A percentile compares a stretch with the other conserved stretches of the same genome.
phyloP scores from a whole-genome alignment of 495 filamentous ascomycete genomes.

The Bryoglossum gracile region DNA sequence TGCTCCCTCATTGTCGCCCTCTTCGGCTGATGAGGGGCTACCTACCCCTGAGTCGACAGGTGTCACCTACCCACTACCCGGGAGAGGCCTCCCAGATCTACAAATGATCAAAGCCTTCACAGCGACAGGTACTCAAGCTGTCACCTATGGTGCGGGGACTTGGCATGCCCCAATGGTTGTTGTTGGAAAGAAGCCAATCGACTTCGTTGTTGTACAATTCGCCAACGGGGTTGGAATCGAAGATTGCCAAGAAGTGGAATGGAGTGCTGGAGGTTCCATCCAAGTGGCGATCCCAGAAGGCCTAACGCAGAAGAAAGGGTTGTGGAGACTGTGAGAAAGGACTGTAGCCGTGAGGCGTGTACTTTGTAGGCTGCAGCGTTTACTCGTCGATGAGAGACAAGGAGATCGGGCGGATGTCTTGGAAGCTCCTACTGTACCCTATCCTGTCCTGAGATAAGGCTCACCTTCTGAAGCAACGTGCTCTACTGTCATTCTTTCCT shows the following conservation, averaged over 20 bases:
- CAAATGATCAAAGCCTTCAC: conserved; percentile 65
- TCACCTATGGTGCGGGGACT: conserved; percentile 85
- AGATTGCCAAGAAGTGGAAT: conserved; percentile 78
- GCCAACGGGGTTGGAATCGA: conserved; percentile 76
- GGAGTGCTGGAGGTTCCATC: not conserved
- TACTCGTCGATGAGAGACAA: conserved; percentile 4
- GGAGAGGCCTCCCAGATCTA: conserved; percentile 69
- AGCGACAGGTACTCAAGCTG: conserved; percentile 70
- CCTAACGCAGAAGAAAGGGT: not conserved
- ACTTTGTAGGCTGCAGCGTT: too few species aligned
- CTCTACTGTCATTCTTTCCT: too few species aligned
- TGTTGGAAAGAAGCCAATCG: conserved; percentile 57
- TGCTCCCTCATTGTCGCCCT: conserved; percentile 57
- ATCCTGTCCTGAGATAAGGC: too few species aligned
- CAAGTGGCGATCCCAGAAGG: conserved; percentile 9
- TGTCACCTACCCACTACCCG: conserved; percentile 27
- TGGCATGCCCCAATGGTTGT: conserved; percentile 98
- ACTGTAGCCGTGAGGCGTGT: not conserved
- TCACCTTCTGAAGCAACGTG: too few species aligned
- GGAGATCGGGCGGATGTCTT: too few species aligned
- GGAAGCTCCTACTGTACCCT: too few species aligned
- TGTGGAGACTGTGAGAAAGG: conserved; percentile 10
- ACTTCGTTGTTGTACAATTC: conserved; percentile 86
- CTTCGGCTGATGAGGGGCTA: conserved; percentile 27
- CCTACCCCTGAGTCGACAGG: conserved; percentile 25